Evolutionary conservation across 257 asterid genomes (phyloP), one percentile per base, ranked within the genome.

Genomic region (Primulina huaijiensis): DNA sequence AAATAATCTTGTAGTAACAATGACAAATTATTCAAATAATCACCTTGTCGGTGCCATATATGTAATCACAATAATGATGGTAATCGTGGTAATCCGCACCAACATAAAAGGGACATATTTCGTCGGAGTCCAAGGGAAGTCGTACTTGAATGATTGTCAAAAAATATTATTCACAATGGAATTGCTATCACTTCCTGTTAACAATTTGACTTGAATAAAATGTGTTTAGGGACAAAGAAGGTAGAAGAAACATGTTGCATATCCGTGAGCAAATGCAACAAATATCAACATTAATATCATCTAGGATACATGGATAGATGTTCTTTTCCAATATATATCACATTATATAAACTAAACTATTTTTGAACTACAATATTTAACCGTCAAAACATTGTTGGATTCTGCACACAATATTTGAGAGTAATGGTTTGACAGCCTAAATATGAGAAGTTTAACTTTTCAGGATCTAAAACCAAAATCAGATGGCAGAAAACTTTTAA

Each of bases 41-140:
- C 62, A 88, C 99, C 97, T 94, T 94, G 81, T 91, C 97, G 25
- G 99, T 94, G 81, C 99, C 97, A 75, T 94, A 94, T 50, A 94
- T 82, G 80, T 81, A 94, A 80, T 94, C 99, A 11, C 99, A 94
- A 53, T 94, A 94, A 72, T 94, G 99, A 77, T 94, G 99, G 85
- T 91, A 94, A 82, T 94, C 99, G 67, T 94, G 99, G 82, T 94
- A 88, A 74, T 94, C 97, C 20, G 99, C 77, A 60, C 99, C 99
- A 70, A 97, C 97, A 58, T 94, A 94, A 80, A 94, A 27, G 97
- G 99, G 53, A 94, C 82, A 69, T 81, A 94, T 74, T 88, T 91
- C 65, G 99, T 94, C 33, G 83, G 88, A 56, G 92, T 85, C 99
- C 98, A 94, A 7, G 98, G 99, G 60, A 94, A 80, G 74, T 94